Percentiles rank a stretch among this genome's conserved stretches.
Evolutionary conservation across 495 filamentous ascomycete species (phyloP).

Genomic region (Extremus antarcticus): DNA sequence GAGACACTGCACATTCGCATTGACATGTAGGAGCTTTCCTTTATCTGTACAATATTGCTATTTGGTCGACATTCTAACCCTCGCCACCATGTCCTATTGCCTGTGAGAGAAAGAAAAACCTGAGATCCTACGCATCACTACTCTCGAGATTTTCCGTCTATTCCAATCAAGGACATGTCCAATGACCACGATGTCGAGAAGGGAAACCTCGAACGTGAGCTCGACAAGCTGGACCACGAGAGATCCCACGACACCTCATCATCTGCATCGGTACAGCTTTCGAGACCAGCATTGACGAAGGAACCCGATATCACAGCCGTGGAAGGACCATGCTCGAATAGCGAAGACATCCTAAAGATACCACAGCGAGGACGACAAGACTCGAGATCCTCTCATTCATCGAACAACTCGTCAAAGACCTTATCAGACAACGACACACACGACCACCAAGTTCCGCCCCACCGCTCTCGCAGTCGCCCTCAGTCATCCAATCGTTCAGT

Average conservation of each 20-base stretch:
- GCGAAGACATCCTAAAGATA: not conserved
- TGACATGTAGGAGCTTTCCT: too few species aligned
- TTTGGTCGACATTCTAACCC: too few species aligned
- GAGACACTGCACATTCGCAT: too few species aligned
- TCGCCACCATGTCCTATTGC: too few species aligned
- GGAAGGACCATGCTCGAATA: not conserved
- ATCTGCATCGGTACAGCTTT: not conserved
- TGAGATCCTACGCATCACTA: too few species aligned
- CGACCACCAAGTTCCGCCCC: slow-evolving; percentile 13
- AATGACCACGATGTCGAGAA: slow-evolving; percentile 9
- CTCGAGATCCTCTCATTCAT: not conserved
- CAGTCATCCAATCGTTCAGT: slow-evolving; percentile 12
- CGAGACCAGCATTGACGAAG: slow-evolving; percentile 2
- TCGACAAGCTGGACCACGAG: not conserved
- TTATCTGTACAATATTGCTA: too few species aligned
- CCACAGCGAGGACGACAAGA: not conserved
- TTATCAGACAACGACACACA: slow-evolving; percentile 1
- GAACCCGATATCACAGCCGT: not conserved
- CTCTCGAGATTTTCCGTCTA: too few species aligned
- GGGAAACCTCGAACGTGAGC: slow-evolving; percentile 2
- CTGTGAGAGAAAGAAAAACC: too few species aligned
- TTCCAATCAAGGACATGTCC: not conserved
- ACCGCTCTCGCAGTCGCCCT: slow-evolving; percentile 6
- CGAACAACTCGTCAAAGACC: slow-evolving; percentile 3
- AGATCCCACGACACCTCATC: not conserved